Conservation (phyloP, 108 stramenopile genomes). For the Bacterosira constricta region DNA sequence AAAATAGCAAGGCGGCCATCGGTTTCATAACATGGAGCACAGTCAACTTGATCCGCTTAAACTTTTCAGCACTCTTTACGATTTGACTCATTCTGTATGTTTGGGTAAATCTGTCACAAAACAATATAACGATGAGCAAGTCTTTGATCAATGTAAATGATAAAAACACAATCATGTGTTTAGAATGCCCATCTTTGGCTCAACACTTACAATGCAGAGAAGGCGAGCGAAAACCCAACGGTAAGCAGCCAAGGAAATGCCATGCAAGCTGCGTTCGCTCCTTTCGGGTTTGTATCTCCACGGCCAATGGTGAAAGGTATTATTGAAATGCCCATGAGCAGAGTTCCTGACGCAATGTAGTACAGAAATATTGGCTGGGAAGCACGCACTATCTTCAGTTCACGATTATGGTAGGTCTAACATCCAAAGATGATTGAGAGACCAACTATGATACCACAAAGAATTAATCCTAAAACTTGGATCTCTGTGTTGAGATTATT, state of each 20-base stretch:
- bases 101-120: slow-evolving; percentile 21
- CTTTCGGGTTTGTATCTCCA: slow-evolving; percentile 7
- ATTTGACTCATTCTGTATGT: slow-evolving; percentile 11
- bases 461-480: neutral
- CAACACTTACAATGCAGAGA: slow-evolving; percentile 28
- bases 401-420: slow-evolving; percentile 44
- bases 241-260: slow-evolving; percentile 25
- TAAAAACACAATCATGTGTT: neutral
- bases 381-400: slow-evolving; percentile 46
- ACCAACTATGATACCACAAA: slow-evolving; percentile 17
- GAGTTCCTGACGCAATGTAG: slow-evolving; percentile 39
- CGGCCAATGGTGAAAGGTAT: slow-evolving; percentile 40
- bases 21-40: slow-evolving; percentile 51
- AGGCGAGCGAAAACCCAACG: slow-evolving; percentile 21
- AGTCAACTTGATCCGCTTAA: slow-evolving; percentile 53
- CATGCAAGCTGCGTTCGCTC: slow-evolving; percentile 22
- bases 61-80: slow-evolving; percentile 20
- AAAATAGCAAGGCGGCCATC: slow-evolving; percentile 26
- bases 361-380: slow-evolving; percentile 63
- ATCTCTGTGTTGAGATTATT: slow-evolving; percentile 11
- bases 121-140: neutral
- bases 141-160: neutral
- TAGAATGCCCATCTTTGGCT: neutral
- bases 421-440: slow-evolving; percentile 36
- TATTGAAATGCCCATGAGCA: slow-evolving; percentile 42